These are phyloP conservation scores for Austropuccinia psidii DNA, from an alignment of 1,284 basidiomycete species.

Conservation along the genomic window DNA sequence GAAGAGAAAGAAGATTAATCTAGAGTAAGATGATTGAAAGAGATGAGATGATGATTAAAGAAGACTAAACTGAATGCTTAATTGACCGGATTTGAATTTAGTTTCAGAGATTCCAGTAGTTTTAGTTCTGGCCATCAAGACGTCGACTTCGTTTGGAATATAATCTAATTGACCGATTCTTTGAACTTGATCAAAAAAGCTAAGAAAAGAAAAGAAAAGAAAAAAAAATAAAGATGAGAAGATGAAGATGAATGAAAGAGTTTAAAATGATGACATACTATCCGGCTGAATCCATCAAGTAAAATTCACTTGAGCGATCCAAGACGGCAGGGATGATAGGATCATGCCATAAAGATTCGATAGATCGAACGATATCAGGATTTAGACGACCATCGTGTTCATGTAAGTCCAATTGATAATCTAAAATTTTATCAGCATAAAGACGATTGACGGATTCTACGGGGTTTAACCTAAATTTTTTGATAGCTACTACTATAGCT, in stretches of 20 bases:
- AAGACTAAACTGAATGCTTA: conserved; percentile 51
- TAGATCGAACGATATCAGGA: conserved; percentile 58
- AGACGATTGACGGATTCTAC: conserved; percentile 66
- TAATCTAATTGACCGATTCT: conserved; percentile 74
- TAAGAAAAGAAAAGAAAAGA: conserved; percentile 46
- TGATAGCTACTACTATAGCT: conserved; percentile 77
- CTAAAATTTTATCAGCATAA: conserved; percentile 52
- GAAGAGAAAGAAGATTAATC: background rate
- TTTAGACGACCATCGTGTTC: conserved; percentile 47
- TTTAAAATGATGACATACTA: conserved; percentile 59
- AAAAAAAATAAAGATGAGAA: background rate
- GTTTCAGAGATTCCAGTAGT: conserved; percentile 91
- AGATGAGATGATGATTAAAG: background rate
- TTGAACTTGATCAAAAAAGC: conserved; percentile 78
- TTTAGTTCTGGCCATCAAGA: conserved; percentile 79
- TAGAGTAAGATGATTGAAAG: background rate
- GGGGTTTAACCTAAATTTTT: conserved; percentile 79
- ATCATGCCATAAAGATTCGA: conserved; percentile 81
- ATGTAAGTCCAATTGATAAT: conserved; percentile 51
- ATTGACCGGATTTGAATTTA: conserved; percentile 49
- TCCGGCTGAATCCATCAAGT: conserved; percentile 88
- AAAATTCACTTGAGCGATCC: conserved; percentile 81
- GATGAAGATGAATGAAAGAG: conserved; percentile 43
- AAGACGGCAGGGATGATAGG: conserved; percentile 76
- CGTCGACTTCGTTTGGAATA: conserved; percentile 78